Evolutionary conservation across 768 basidiomycete genomes (phyloP).

Genomic region (Daedalea quercina): DNA sequence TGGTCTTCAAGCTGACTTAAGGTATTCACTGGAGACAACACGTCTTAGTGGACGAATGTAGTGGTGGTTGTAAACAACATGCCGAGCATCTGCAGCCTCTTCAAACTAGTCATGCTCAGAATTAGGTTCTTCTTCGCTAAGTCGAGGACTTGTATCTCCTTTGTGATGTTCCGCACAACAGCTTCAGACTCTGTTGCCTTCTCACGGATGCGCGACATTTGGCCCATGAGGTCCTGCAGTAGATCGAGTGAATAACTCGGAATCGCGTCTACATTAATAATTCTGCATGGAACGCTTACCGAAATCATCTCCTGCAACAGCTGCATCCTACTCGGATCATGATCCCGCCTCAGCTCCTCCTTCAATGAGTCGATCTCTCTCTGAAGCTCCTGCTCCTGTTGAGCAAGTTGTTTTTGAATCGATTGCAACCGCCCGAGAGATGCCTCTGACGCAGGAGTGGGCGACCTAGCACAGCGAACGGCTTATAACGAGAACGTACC

Average conservation of each 20-base stretch:
- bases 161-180: slow-evolving; percentile 90
- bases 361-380: slow-evolving; percentile 66
- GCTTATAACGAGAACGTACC: slow-evolving; percentile 37
- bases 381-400: slow-evolving; percentile 65
- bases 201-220: slow-evolving; percentile 94
- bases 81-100: slow-evolving; percentile 93
- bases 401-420: slow-evolving; percentile 60
- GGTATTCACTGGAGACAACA: slow-evolving; percentile 56
- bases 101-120: slow-evolving; percentile 82
- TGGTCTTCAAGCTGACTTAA: slow-evolving; percentile 75
- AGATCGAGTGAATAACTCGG: background rate
- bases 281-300: slow-evolving; percentile 36
- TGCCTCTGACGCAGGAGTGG: slow-evolving; percentile 45
- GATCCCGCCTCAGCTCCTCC: slow-evolving; percentile 61
- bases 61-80: background rate
- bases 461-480: background rate
- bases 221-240: slow-evolving; percentile 79
- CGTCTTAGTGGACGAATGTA: background rate
- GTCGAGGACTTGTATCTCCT: slow-evolving; percentile 93
- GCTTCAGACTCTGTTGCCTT: slow-evolving; percentile 97
- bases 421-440: slow-evolving; percentile 67
- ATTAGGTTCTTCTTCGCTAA: slow-evolving; percentile 91
- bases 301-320: slow-evolving; percentile 95
- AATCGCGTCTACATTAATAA: background rate
- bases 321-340: slow-evolving; percentile 86